Evolutionary conservation across 75 land plant species (phyloP), one percentile per base, ranked within the genome.

Genomic region (Cunninghamia lanceolata): DNA sequence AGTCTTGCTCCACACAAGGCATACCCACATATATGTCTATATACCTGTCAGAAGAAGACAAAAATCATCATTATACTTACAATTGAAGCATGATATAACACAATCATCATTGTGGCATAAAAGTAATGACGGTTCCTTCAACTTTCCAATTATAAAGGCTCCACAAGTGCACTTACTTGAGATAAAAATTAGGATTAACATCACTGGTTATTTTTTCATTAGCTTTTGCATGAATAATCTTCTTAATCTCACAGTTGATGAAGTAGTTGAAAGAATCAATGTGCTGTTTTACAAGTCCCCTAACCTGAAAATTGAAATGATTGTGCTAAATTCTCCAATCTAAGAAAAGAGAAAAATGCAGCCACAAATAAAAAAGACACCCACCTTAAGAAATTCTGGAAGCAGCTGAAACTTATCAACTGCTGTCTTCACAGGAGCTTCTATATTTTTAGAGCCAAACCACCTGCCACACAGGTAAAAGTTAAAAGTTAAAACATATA

Each of bases 251-350:
- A 39, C 87, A 88, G 42, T 94, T 92, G 16, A 97, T 87, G 84
- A 98, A 96, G 86, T 98, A 95, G 80, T 98, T 94, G 91, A 94
- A 98, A 2, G 99, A 98, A 83, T 96, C 99, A 59, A 98, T 88
- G 87, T 96, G 99, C 86, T 96, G 97, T 86, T 95, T 95, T 86
- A 98, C 99, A 80, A 96, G 84, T 17, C 99, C 99, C 77, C 99
- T 88, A 35, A 94, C 99, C 99, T 98, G 86, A 75, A 85, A 87
- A 76, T 40, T 43, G 34, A 43, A 87, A 73, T 52, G 16, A 42
- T 40, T 32, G 73, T 36, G 28, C 38, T 47, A 11, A 76, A 25
- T 38, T 34, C 15, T 73, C 81, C 53, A 43, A 9, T n/a, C 47
- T 47, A n/a, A 86, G 19, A 35, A n/a, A 35, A 84, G 8, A 15